A percentile compares a stretch with the other conserved stretches of the same genome.
Evolutionary conservation across 495 filamentous ascomycete genomes (phyloP).

Genomic region (Hypomontagnella monticulosa): DNA sequence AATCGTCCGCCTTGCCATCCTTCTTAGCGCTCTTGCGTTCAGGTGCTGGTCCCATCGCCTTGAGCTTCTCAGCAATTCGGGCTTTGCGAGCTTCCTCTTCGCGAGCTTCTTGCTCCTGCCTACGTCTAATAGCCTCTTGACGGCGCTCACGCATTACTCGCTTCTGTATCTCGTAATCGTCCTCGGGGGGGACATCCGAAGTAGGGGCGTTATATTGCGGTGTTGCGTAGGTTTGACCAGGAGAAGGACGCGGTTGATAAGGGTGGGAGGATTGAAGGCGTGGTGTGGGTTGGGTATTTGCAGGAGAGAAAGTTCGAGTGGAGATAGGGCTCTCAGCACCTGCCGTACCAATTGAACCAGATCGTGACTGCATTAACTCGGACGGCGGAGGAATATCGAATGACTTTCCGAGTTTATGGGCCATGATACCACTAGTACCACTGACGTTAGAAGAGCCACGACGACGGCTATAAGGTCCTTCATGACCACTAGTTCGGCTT

Average conservation of each 20-base stretch:
- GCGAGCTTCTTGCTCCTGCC: conserved; percentile 79
- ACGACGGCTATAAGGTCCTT: conserved; percentile 77
- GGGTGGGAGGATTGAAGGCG: conserved; percentile 48
- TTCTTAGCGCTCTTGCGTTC: conserved; percentile 67
- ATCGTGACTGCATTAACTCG: conserved; percentile 55
- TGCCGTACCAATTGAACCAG: conserved; percentile 54
- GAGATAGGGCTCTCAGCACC: conserved; percentile 60
- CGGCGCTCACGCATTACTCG: conserved; percentile 85
- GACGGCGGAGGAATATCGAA: conserved; percentile 57
- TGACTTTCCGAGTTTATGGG: conserved; percentile 56
- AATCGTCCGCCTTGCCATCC: conserved; percentile 33
- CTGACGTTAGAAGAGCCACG: conserved; percentile 95
- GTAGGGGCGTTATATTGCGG: conserved; percentile 51
- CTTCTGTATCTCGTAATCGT: conserved; percentile 75
- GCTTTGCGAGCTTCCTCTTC: conserved; percentile 84
- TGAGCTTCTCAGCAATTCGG: conserved; percentile 84
- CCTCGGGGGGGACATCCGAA: conserved; percentile 51
- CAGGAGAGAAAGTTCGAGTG: conserved; percentile 55
- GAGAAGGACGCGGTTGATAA: conserved; percentile 63
- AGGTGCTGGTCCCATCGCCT: conserved; percentile 75
- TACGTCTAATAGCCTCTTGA: conserved; percentile 78
- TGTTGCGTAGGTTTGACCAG: conserved; percentile 57
- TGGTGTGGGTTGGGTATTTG: conserved; percentile 45
- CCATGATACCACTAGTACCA: conserved; percentile 81
- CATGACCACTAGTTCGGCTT: conserved; percentile 72